A percentile compares a stretch with the other conserved stretches of the same genome.
Conservation (phyloP, 805 yeast species). For the Ogataea degrootiae region DNA sequence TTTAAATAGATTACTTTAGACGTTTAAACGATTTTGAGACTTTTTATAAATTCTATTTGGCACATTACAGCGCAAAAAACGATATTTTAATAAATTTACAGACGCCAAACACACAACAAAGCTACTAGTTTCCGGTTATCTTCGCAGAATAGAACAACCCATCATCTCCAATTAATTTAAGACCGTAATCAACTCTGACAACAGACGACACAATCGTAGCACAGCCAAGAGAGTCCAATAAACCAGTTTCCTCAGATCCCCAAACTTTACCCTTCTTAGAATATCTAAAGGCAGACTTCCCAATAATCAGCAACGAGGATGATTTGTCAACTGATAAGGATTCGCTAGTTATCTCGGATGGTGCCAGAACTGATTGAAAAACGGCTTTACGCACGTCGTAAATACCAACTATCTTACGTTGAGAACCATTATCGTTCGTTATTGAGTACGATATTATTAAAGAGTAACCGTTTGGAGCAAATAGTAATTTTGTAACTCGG, state of each 20-base stretch:
- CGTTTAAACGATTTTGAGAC: too few species aligned
- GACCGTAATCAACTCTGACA: constrained; percentile 1
- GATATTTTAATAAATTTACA: too few species aligned
- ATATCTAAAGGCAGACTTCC: constrained; percentile 13
- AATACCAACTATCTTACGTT: background rate
- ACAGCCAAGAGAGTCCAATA: background rate
- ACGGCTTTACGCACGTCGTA: constrained; percentile 1
- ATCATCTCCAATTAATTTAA: background rate
- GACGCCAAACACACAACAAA: background rate
- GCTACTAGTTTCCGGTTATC: too few species aligned
- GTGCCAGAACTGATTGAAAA: constrained; percentile 4
- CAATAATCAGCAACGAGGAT: constrained; percentile 12
- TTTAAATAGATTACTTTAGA: too few species aligned
- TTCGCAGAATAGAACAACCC: background rate
- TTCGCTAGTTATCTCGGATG: background rate
- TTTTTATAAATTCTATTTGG: too few species aligned
- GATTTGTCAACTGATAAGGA: constrained; percentile 14
- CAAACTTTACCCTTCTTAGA: constrained; percentile 20
- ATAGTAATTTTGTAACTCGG: constrained; percentile 33
- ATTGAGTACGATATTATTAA: constrained; percentile 23
- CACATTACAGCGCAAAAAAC: background rate
- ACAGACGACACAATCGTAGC: background rate
- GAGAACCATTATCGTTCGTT: background rate
- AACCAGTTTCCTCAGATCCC: constrained; percentile 4
- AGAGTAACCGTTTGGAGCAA: constrained; percentile 67